Base-by-base conservation (phyloP, 257 asterid species). In the Hygrophila difformis region DNA sequence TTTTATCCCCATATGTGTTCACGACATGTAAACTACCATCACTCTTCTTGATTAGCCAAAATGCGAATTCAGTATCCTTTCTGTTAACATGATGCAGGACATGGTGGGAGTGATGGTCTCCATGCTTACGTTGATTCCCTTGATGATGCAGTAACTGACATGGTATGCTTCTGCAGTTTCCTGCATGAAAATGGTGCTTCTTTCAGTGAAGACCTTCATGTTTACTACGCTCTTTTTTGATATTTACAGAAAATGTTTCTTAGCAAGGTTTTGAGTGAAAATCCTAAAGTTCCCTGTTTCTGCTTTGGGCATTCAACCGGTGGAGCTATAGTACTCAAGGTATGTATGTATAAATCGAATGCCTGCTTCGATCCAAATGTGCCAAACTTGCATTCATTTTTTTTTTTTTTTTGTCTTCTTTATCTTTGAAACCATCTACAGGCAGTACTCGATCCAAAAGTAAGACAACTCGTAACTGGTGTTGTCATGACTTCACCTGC, bases 281-380 rank as follows among this genome's bases (percentile, higher is more conserved):
- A 79, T 59, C 78, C 89, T 11, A 57, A 64, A 28, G 53, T 79
- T 11, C 93, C 87, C 4, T 81, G 93, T 59, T 88, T 88, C 63
- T 84, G 89, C 68, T 88, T 84, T 40, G 97, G 96, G 24, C 97
- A 88, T 58, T 88, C 97, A 1, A 88, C 97, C 33, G 97, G 95
- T 23, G 97, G 81, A 37, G 93, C 97, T 26, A 88, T 88, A 51
- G 44, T 81, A 55, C 70, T 88, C 50, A 88, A 81, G 97, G 97
- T 84, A 55, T n/a, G n/a, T n/a, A n/a, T n/a, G n/a, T n/a, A n/a
- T n/a, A n/a, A n/a, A n/a, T n/a, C n/a, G n/a, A n/a, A 26, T 26
- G 31, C 31, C 31, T n/a, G n/a, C n/a, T n/a, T n/a, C n/a, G n/a
- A n/a, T n/a, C 31, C 31, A 26, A 8, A 26, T 26, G 8, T 3